Percentiles rank a stretch among this genome's conserved stretches.
phyloP scores from a whole-genome alignment of 371 early-diverging fungal genomes.

The Coemansia sp. region DNA sequence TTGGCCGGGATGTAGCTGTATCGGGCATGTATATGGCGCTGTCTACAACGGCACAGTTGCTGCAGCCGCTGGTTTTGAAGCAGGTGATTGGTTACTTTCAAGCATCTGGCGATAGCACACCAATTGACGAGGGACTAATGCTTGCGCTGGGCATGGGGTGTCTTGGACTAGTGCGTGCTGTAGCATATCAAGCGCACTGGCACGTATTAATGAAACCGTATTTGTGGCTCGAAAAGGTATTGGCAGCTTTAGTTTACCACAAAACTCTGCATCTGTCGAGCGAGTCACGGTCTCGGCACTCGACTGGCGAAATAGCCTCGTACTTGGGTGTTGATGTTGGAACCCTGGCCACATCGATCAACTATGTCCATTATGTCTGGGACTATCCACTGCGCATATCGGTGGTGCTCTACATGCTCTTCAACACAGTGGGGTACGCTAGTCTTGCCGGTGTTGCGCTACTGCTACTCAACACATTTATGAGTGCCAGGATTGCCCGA shows the following conservation, averaged over 20 bases:
- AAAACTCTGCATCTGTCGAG: conserved; percentile 13
- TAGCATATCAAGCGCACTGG: conserved; percentile 19
- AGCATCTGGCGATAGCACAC: background rate
- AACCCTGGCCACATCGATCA: conserved; percentile 8
- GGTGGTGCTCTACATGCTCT: conserved; percentile 15
- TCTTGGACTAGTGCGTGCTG: conserved; percentile 11
- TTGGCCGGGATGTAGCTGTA: conserved; percentile 3
- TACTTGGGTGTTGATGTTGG: conserved; percentile 21
- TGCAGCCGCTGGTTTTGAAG: conserved; percentile 22
- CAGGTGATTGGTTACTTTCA: conserved; percentile 16
- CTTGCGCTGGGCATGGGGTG: conserved; percentile 18
- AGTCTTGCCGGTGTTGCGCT: conserved; percentile 12
- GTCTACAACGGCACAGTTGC: conserved; percentile 74
- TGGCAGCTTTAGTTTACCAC: conserved; percentile 16
- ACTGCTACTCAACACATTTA: conserved; percentile 3
- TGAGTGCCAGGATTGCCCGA: conserved; percentile 5
- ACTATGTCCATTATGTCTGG: conserved; percentile 17
- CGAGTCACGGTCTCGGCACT: conserved; percentile 9
- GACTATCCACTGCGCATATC: conserved; percentile 16
- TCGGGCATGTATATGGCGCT: conserved; percentile 49
- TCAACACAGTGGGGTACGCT: conserved; percentile 13
- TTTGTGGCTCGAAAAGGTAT: conserved; percentile 12
- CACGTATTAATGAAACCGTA: conserved; percentile 17
- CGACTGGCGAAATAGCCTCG: conserved; percentile 11
- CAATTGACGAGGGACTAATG: conserved; percentile 14